Percentiles rank a stretch among this genome's conserved stretches.
Conservation (phyloP, 2,329 filamentous ascomycete genomes). For the Leptosphaerulina australis region DNA sequence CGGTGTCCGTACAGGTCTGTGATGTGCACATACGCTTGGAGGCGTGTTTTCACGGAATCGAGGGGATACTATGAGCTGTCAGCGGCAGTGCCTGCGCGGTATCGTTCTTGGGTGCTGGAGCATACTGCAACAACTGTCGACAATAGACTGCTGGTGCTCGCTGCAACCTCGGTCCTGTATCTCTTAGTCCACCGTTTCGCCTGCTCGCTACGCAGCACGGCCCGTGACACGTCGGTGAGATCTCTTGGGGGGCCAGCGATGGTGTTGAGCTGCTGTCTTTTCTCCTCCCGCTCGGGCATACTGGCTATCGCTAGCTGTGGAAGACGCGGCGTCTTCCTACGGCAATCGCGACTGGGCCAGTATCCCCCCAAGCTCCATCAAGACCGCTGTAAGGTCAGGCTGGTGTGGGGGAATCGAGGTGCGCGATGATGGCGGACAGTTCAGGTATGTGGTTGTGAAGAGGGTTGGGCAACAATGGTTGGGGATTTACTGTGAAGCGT, state of each 20-base stretch:
- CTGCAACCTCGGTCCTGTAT: constrained; percentile 81
- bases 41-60: constrained; percentile 87
- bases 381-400: constrained; percentile 43
- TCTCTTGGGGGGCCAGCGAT: constrained; percentile 45
- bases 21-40: constrained; percentile 67
- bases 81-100: constrained; percentile 18
- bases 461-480: constrained; percentile 37
- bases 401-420: constrained; percentile 18
- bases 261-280: constrained; percentile 28
- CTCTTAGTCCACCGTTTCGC: constrained; percentile 68
- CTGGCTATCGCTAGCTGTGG: constrained; percentile 56
- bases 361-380: constrained; percentile 62
- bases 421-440: constrained; percentile 18
- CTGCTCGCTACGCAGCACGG: constrained; percentile 49
- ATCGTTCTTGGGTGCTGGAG: background rate
- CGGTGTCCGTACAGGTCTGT: background rate
- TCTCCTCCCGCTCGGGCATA: constrained; percentile 48
- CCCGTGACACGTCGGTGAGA: constrained; percentile 45
- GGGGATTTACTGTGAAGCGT: constrained; percentile 26
- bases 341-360: constrained; percentile 64
- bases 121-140: constrained; percentile 74
- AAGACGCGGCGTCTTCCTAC: constrained; percentile 63
- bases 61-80: constrained; percentile 68
- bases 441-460: constrained; percentile 13
- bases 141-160: constrained; percentile 76